These are phyloP conservation scores for Yamadazyma sp. DNA, from an alignment of 1,139 yeast species.

Conservation along the genomic window DNA sequence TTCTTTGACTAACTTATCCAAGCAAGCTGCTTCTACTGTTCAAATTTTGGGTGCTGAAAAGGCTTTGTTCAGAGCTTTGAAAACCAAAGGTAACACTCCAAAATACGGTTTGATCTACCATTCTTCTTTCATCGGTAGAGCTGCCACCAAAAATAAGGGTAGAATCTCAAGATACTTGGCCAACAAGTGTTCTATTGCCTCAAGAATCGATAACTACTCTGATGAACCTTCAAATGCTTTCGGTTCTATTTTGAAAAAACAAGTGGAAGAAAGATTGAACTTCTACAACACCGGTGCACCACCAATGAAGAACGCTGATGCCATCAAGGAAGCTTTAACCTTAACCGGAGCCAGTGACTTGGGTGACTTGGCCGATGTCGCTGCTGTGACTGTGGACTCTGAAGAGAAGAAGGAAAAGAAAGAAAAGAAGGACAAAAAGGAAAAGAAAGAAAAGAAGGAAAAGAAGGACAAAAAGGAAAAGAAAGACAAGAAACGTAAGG, in stretches of 20 bases:
- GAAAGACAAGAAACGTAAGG: conserved; percentile 53
- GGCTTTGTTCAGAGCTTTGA: conserved; percentile 96
- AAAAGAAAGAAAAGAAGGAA: conserved; percentile 56
- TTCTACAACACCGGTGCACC: conserved; percentile 96
- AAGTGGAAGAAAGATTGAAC: conserved; percentile 95
- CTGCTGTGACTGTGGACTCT: conserved; percentile 24
- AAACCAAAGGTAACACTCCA: conserved; percentile 98
- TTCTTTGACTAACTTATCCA: conserved; percentile 87
- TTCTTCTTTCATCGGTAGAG: conserved; percentile 96
- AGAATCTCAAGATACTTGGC: conserved; percentile 98
- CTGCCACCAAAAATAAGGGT: conserved; percentile 97
- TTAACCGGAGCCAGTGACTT: conserved; percentile 47
- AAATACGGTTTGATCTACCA: conserved; percentile 97
- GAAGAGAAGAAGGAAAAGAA: conserved; percentile 44
- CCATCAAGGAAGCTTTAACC: conserved; percentile 87
- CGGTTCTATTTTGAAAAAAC: conserved; percentile 89
- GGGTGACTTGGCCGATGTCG: conserved; percentile 24
- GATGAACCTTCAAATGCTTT: conserved; percentile 84
- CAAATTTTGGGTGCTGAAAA: conserved; percentile 99
- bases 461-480: conserved; percentile 56
- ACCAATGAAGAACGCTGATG: conserved; percentile 94
- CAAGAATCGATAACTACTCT: conserved; percentile 94
- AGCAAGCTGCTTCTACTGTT: conserved; percentile 98
- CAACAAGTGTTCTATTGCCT: conserved; percentile 97
- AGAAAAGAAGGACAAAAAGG: conserved; percentile 55